phyloP scores from a whole-genome alignment of 192 early-diverging fungal species.

The Tieghemiomyces parasiticus region DNA sequence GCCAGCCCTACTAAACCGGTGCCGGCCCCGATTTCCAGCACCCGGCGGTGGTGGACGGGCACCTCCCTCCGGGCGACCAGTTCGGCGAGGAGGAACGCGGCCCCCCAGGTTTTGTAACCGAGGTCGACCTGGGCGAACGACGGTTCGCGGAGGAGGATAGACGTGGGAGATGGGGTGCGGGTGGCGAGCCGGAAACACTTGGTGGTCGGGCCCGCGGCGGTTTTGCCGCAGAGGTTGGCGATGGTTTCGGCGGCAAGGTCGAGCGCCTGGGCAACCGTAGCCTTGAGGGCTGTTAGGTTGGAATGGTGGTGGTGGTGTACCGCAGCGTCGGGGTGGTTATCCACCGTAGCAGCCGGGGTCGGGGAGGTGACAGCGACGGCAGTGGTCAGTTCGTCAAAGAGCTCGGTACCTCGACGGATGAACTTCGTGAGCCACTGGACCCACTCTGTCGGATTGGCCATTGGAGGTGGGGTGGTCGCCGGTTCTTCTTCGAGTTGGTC shows the following conservation, averaged over 20 bases:
- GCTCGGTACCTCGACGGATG: too few relatives aligned
- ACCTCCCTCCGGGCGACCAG: background rate
- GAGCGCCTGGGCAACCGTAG: background rate
- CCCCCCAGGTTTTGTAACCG: conserved; percentile 4
- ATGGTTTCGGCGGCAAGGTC: background rate
- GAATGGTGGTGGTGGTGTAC: too few relatives aligned
- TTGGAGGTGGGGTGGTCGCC: too few relatives aligned
- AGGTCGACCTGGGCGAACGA: background rate
- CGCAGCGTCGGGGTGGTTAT: too few relatives aligned
- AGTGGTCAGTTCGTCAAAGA: too few relatives aligned
- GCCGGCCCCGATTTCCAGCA: conserved; percentile 1
- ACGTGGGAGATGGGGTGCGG: background rate
- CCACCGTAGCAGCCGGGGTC: too few relatives aligned
- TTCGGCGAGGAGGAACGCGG: background rate
- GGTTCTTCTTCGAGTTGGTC: too few relatives aligned
- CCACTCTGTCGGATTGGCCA: too few relatives aligned
- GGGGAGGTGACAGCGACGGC: too few relatives aligned
- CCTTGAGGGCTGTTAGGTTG: too few relatives aligned
- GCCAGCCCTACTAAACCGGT: conserved; percentile 1
- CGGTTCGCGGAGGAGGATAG: conserved; percentile 1
- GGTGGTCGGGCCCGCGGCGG: background rate
- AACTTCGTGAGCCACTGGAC: too few relatives aligned
- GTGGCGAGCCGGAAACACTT: background rate
- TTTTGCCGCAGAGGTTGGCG: conserved; percentile 3
- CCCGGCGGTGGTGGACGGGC: background rate